These are phyloP conservation scores for Tolypocladium tundrense DNA, from an alignment of 2,329 filamentous ascomycete species.

Conservation along the genomic window DNA sequence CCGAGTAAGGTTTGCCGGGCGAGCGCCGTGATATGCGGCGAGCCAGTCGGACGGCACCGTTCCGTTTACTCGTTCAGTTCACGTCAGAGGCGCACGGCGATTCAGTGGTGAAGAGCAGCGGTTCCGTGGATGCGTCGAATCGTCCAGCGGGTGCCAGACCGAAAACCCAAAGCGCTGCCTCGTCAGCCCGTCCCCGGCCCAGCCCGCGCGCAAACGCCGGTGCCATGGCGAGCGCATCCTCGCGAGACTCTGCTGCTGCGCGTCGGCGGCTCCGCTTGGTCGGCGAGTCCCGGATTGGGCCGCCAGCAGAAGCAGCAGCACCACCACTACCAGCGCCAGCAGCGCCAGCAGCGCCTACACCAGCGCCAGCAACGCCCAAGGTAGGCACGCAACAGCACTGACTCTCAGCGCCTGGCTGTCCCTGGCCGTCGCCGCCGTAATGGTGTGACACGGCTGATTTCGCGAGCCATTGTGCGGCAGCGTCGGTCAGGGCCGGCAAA, in stretches of 20 bases:
- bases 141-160: not conserved
- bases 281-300: not conserved
- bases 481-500: conserved; percentile 2
- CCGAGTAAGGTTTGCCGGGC: not conserved
- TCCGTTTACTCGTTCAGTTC: not conserved
- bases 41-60: not conserved
- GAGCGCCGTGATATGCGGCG: not conserved
- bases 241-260: not conserved
- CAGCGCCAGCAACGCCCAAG: too few species aligned
- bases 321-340: too few species aligned
- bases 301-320: not conserved
- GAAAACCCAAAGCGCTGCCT: not conserved
- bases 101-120: not conserved
- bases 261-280: not conserved
- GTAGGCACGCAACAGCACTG: too few species aligned
- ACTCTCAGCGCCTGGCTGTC: not conserved
- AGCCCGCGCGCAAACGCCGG: not conserved
- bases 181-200: not conserved
- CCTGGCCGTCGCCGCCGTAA: conserved; percentile 2
- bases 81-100: not conserved
- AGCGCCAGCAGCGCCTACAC: too few species aligned
- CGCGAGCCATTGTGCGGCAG: not conserved
- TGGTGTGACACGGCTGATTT: conserved; percentile 8
- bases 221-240: not conserved
- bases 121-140: not conserved